These are phyloP conservation scores for Eutrema heterophyllum DNA, from an alignment of 345 rosid species.

Conservation along the genomic window DNA sequence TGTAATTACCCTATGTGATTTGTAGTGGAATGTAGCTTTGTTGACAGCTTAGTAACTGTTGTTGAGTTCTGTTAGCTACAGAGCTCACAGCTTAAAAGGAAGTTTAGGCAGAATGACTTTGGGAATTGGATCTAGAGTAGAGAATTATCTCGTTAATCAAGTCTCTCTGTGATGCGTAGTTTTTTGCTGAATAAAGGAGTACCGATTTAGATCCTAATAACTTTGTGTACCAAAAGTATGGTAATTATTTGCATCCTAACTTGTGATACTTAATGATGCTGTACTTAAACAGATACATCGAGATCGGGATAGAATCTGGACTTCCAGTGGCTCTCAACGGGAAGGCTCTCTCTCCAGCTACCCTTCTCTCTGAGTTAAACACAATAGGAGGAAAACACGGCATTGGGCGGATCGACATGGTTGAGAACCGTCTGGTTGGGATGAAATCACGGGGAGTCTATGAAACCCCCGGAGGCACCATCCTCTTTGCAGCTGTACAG, in stretches of 20 bases:
- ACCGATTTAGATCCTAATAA: neutral
- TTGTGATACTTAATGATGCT: neutral
- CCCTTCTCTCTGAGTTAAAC: slow-evolving; percentile 66
- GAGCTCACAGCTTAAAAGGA: neutral
- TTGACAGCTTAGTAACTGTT: neutral
- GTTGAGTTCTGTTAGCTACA: neutral
- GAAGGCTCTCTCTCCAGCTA: slow-evolving; percentile 63
- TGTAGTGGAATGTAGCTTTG: neutral
- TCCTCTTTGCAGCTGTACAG: slow-evolving; percentile 67
- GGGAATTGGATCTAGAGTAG: neutral
- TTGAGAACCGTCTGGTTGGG: slow-evolving; percentile 88
- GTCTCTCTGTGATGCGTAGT: neutral
- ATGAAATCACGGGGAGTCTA: slow-evolving; percentile 99
- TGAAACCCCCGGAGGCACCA: slow-evolving; percentile 96
- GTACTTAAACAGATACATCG: slow-evolving; percentile 45
- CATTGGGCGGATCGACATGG: slow-evolving; percentile 85
- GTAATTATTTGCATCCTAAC: neutral
- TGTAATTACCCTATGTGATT: neutral
- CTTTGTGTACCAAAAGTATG: neutral
- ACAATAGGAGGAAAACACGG: slow-evolving; percentile 81
- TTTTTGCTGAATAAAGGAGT: neutral
- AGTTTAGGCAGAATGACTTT: neutral
- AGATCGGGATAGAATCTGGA: slow-evolving; percentile 70
- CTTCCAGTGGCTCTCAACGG: slow-evolving; percentile 73
- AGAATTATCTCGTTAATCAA: neutral